Percentiles rank a stretch among this genome's conserved stretches.
These are phyloP conservation scores for Deuterostichococcus epilithicus DNA, from an alignment of 139 green algal genomes.

Conservation along the genomic window DNA sequence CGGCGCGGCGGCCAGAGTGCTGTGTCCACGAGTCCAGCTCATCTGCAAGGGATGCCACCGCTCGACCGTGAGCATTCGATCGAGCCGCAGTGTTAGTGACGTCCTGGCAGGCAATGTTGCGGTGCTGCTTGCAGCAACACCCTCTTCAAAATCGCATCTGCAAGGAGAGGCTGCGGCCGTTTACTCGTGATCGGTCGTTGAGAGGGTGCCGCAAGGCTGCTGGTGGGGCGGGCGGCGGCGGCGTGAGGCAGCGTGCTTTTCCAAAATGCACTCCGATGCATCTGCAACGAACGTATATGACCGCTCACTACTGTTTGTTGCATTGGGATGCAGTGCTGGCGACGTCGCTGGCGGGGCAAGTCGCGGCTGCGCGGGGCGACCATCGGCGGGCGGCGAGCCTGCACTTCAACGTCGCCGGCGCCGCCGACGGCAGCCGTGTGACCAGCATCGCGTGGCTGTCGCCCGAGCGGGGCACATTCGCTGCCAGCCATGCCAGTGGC, in stretches of 20 bases:
- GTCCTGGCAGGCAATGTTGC: no score
- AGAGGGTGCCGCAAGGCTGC: neutral
- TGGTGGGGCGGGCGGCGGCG: neutral
- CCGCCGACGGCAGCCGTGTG: conserved; percentile 28
- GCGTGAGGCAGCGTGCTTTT: neutral
- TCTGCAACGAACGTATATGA: neutral
- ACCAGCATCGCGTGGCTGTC: conserved; percentile 59
- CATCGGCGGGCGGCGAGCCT: conserved; percentile 27
- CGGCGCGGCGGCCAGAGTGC: no score
- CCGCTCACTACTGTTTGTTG: neutral
- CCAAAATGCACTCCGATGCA: neutral
- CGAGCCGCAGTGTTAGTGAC: no score
- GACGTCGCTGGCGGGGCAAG: conserved; percentile 53
- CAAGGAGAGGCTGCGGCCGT: neutral
- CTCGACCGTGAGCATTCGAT: no score
- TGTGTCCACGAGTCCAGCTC: no score
- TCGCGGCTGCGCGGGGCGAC: conserved; percentile 23
- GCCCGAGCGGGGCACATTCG: conserved; percentile 40
- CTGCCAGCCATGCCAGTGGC: conserved; percentile 52
- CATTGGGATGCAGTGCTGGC: conserved; percentile 49
- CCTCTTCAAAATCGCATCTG: neutral
- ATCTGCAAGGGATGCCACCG: no score
- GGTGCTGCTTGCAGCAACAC: no score
- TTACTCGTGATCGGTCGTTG: neutral
- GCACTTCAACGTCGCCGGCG: conserved; percentile 42